Evolutionary conservation across 371 early-diverging fungal species (phyloP), one percentile per base, ranked within the genome.

Genomic region (Parasitella parasitica): DNA sequence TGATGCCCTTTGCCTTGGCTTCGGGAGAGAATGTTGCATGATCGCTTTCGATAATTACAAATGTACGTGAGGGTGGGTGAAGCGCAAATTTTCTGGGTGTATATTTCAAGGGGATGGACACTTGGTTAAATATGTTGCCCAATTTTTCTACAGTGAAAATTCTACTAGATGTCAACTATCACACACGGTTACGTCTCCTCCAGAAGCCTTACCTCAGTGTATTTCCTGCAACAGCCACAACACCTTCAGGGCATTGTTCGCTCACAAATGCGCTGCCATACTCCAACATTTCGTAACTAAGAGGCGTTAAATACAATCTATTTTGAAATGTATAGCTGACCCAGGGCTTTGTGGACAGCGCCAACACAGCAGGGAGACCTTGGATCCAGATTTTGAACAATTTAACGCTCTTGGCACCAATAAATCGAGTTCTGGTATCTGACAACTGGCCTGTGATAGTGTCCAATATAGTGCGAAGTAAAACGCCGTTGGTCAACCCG

Each of bases 41-140:
- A 16, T 98, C 97, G 16, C 91, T 75, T 75, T 97, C 97, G 52
- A 94, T 83, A 52, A 96, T 75, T 4, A 94, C 91, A 82, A 98
- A 94, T 34, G 90, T 85, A 52, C 88, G 89, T 37, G 89, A 85
- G 4, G 77, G 73, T 24, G 82, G 84, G 60, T 94, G 88, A 57
- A 90, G 79, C 6, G 85, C 83, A 57, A 96, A 89, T 8, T 87
- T 84, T 63, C 97, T 86, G 3, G 99, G 99, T 1, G 99, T 97
- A 64, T 91, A 94, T 20, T 83, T 86, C 46, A 97, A 81, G 18
- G 94, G 95, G 28, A 97, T 85, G 0, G 91, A 63, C 1, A 88
- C 85, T 65, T 93, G 92, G 72, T 96, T 94, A 63, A 96, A 93
- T 12, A 85, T 82, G 16, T 81, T 83, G 50, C 91, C 94, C 5